Evolutionary conservation across 257 asterid species (phyloP), one percentile per base, ranked within the genome.

Genomic region (Nicotiana knightiana): DNA sequence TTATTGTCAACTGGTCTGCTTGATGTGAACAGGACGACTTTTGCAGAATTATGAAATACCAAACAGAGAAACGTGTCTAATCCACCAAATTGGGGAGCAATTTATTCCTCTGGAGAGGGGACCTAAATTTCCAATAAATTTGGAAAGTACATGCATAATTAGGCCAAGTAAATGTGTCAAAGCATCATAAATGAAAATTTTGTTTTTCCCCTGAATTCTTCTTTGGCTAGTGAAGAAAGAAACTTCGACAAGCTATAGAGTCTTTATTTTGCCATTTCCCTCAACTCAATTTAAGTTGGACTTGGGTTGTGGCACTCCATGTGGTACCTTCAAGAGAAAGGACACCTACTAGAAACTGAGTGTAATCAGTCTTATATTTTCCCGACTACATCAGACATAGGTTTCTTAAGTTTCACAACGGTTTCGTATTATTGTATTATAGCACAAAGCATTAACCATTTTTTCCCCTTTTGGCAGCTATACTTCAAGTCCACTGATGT

Each of bases 401-500:
- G 24, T 18, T 70, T 73, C 21, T 46, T 24, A 1, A 11, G 13
- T 24, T 21, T 46, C 24, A 43, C 59, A 43, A 71, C 37, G 46
- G 15, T 1, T 24, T 73, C 43, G 43, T 48, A 39, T 13, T 71
- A 26, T 26, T 73, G 43, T 73, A 46, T 46, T 46, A 24, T 21
- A 21, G 21, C 21, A 46, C 37, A 24, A 24, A 24, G 37, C 80
- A 26, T 48, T 51, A 0, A 75, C 80, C 26, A 13, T 28, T 48
- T 81, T 28, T 1, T 16, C 43, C 89, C 32, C 6, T 46, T 88
- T 85, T 77, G 88, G 88, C 92, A 96, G 99, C 97, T 96, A 13
- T 93, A 96, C 90, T 94, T 94, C 90, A 96, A 94, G 88, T 91
- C 99, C 12, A 92, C 84, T 63, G 99, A 96, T 84, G 86, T 87